A percentile compares a stretch with the other conserved stretches of the same genome.
Evolutionary conservation across 352 stramenopile species (phyloP).

Genomic region (Thalassiosira sp.): DNA sequence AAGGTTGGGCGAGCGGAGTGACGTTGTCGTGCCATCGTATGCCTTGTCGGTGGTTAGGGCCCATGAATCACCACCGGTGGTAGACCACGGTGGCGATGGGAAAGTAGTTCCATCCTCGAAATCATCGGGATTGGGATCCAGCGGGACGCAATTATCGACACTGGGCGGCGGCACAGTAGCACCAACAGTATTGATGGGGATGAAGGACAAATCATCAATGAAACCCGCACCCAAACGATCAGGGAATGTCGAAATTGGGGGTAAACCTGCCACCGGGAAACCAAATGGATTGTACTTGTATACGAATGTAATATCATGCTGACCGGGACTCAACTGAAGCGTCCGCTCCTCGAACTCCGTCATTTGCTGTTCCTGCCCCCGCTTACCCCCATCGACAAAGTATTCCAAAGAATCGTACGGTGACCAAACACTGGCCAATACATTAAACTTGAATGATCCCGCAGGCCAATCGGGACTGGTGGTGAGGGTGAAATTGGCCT

Average conservation of each 20-base stretch:
- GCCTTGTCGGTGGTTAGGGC: conserved; percentile 7
- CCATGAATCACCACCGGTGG: conserved; percentile 17
- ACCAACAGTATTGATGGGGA: background rate
- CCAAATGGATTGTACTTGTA: conserved; percentile 23
- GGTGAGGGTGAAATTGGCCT: no score
- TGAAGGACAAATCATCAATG: conserved; percentile 7
- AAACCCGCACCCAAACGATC: background rate
- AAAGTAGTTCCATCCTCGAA: conserved; percentile 29
- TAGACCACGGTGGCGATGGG: conserved; percentile 15
- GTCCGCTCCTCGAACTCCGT: conserved; percentile 4
- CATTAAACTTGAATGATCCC: no score
- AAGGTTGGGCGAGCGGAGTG: conserved; percentile 25
- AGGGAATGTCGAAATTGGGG: background rate
- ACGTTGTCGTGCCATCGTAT: conserved; percentile 16
- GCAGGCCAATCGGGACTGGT: no score
- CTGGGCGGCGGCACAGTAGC: background rate
- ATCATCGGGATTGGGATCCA: conserved; percentile 3
- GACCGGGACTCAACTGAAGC: background rate
- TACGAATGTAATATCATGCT: conserved; percentile 8
- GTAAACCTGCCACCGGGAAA: background rate
- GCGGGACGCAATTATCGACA: background rate
- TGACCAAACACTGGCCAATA: no score
- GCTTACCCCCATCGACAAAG: no score
- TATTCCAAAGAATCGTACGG: no score
- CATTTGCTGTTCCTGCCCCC: no score